Evolutionary conservation across 371 early-diverging fungal species (phyloP).

Genomic region (Mortierella sp.): DNA sequence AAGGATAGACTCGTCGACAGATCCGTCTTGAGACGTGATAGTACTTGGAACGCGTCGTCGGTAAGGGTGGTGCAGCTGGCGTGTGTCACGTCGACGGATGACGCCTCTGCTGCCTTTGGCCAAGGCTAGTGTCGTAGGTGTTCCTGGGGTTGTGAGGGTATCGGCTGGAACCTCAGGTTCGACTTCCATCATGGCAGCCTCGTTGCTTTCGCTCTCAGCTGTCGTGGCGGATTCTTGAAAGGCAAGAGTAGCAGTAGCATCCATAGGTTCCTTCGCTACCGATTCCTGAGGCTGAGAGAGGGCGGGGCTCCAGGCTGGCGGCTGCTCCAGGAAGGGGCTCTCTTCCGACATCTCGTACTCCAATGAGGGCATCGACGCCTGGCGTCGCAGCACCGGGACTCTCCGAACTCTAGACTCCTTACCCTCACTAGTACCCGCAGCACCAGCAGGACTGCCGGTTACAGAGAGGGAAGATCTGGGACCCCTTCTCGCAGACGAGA

Average conservation of each 20-base stretch:
- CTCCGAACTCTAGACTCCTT: background rate
- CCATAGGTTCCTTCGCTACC: background rate
- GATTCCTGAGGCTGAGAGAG: background rate
- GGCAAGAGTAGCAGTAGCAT: background rate
- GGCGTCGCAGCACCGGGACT: background rate
- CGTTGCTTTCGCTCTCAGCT: background rate
- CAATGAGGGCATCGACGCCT: background rate
- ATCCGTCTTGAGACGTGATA: background rate
- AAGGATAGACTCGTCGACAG: background rate
- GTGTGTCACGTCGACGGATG: background rate
- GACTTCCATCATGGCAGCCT: background rate
- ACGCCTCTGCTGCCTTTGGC: background rate
- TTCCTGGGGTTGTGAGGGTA: background rate
- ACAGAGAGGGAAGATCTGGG: background rate
- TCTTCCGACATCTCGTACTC: conserved; percentile 1
- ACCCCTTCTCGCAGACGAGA: background rate
- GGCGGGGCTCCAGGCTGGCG: background rate
- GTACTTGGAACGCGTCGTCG: background rate
- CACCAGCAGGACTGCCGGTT: background rate
- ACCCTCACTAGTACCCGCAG: background rate
- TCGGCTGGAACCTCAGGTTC: background rate
- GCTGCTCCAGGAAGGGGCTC: background rate
- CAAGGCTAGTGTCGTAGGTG: background rate
- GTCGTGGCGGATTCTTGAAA: background rate
- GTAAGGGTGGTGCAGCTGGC: background rate